Evolutionary conservation across 805 yeast species (phyloP), one percentile per base, ranked within the genome.

Genomic region (Kuraishia ogatae): DNA sequence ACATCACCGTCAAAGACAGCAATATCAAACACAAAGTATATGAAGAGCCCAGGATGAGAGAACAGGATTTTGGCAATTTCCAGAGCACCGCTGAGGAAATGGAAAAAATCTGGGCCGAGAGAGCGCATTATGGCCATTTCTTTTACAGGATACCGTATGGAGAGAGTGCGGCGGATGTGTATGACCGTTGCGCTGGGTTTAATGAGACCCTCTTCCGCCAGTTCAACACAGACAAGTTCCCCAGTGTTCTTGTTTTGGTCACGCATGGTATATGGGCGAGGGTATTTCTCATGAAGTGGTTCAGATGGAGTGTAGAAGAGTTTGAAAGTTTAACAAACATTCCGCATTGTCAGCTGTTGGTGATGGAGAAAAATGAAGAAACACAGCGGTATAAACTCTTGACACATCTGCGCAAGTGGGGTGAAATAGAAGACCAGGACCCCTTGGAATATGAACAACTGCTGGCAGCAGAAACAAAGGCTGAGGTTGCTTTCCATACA

Each of bases 181-280:
- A 83, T 69, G 97, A 92, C 69, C 75, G 97, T 51, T 86, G 92
- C 58, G 88, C 97, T 1, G 87, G 94, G 17, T 92, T 92, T 68
- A 90, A 90, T 66, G 97, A 90, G 68, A 83, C 96, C 0, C 69
- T 92, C 47, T 89, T 85, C 65, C 76, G 97, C 51, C 94, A 88
- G 66, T 91, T 92, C 64, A 81, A 81, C 57, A 67, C 74, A 50
- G 84, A 79, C 19, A 77, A 81, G 61, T 88, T 89, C 65, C 91
- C 97, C n/a, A 81, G 82, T 57, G 86, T 91, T 20, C 76, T 90
- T 47, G 90, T 92, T 2, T 71, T 92, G 48, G 97, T 92, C 48
- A 87, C 96, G 3, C 97, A 92, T 67, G 97, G 97, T 10, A 89
- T 92, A 17, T 90, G 96, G 93, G 87, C 96, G 2, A 75, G 97